These are phyloP conservation scores for Phytophthora sp. DNA, from an alignment of 352 stramenopile species.

Conservation along the genomic window DNA sequence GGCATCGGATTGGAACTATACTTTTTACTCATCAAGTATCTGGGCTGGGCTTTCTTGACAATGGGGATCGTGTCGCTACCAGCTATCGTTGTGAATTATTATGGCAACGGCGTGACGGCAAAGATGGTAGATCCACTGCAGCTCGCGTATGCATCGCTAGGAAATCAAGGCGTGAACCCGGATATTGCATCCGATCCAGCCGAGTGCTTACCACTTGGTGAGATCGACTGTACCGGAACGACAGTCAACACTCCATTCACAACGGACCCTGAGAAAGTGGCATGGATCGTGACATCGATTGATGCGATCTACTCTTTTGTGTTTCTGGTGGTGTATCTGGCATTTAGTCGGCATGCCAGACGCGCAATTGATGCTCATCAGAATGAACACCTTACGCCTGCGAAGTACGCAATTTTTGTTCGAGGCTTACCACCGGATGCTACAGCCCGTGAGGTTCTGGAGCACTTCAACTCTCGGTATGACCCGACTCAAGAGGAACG, in stretches of 20 bases:
- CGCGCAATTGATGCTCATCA: conserved; percentile 67
- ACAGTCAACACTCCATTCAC: conserved; percentile 81
- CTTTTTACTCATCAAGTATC: conserved; percentile 86
- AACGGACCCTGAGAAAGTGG: conserved; percentile 49
- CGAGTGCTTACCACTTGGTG: conserved; percentile 51
- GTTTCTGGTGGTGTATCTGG: conserved; percentile 72
- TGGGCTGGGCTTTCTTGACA: conserved; percentile 62
- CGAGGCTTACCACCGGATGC: conserved; percentile 70
- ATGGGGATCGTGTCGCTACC: conserved; percentile 77
- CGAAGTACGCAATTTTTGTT: conserved; percentile 85
- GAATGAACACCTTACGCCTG: conserved; percentile 80
- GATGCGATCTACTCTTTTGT: conserved; percentile 71
- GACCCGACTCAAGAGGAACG: conserved; percentile 73
- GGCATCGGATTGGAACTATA: conserved; percentile 88
- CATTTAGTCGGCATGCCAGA: conserved; percentile 49
- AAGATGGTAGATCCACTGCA: conserved; percentile 75
- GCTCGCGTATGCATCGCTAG: conserved; percentile 74
- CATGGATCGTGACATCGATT: conserved; percentile 76
- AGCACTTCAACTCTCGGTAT: conserved; percentile 81
- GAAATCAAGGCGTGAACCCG: conserved; percentile 76
- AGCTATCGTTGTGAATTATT: conserved; percentile 68
- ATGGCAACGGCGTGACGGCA: conserved; percentile 64
- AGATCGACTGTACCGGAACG: conserved; percentile 75
- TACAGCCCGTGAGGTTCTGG: conserved; percentile 64
- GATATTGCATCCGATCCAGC: conserved; percentile 51